Base-by-base conservation (phyloP, 306 rosid genomes). In the Trifolium pratense region DNA sequence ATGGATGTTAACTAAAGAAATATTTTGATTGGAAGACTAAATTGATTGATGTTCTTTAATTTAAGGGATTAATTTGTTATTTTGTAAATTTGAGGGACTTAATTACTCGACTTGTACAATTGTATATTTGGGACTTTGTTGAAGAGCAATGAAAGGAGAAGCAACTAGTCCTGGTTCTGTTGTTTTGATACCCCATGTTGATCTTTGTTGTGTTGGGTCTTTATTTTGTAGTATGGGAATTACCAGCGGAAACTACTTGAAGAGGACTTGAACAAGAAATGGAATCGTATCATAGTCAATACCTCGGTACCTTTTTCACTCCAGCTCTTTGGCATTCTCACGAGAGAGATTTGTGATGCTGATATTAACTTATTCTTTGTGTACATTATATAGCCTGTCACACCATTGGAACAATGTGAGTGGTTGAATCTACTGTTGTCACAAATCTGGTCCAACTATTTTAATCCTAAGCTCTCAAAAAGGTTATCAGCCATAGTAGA, bases 331-430 rank as follows among this genome's bases (percentile, higher is more conserved):
- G 15, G n/a, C 73, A 59, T 72, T 73, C 45, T 62, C 68, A 66
- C 48, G 71, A 45, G 59, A 53, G 73, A 46, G 55, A 70, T 67
- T 45, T 69, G 5, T 73, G 34, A 49, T 45, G 66, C 64, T 75
- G 60, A 81, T 29, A 71, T 72, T 53, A 53, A 62, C 74, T 80
- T 78, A 2, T 56, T 9, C 25, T 76, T 15, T 74, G 9, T 82
- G 12, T 40, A 66, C 17, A 42, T 42, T 45, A 43, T 45, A 43
- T 77, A 94, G 98, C 94, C 89, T 1, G 79, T 79, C 32, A 91
- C 98, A 29, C 90, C 97, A 45, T 58, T 94, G 77, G 97, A 94
- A 86, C 98, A 84, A 40, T 88, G 91, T 69, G 92, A 94, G 56
- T 91, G 98, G 98, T 68, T 94, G 81, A 94, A 94, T 80, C 84